Evolutionary conservation across 192 early-diverging fungal species (phyloP), one percentile per base, ranked within the genome.

Genomic region (Coemansia reversa): DNA sequence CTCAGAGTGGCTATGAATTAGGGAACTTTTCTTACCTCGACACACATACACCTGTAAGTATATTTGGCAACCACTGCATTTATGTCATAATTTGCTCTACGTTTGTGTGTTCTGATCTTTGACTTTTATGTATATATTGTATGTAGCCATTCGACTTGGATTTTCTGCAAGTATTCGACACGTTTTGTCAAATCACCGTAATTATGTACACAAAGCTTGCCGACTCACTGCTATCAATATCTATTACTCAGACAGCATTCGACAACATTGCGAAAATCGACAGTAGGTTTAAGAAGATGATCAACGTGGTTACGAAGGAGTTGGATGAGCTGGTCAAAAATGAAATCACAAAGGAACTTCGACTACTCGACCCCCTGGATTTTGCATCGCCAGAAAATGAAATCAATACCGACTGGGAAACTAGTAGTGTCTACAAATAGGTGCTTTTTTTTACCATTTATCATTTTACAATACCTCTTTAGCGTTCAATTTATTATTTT

Each of bases 241-340:
- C 64, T 24, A 69, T 78, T n/a, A 80, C 83, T 20, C 81, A 84
- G 48, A 45, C 74, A 25, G 85, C 84, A 62, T 84, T 82, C 55
- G 88, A 89, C 68, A 85, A 62, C 70, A 85, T 88, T 62, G 69
- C 82, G 35, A 89, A 88, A 65, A 84, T 84, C 60, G 88, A 89
- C 65, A 75, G 74, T 28, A 84, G 81, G 73, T 84, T 89, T 49
- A 89, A 88, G 79, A 88, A 87, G 84, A 84, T 89, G 51, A 69
- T 88, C 49, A 67, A 79, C 2, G 69, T 82, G n/a, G 68, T 89
- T 16, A 84, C 84, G 18, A 88, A 88, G 62, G 88, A 89, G 62
- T 69, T 89, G 52, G 88, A 89, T 54, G 67, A 82, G 35, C 62
- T 89, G 48, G 78, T 86, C 42, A 79, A 85, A 32, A 84, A 87